Conservation (phyloP, 2,329 filamentous ascomycete species). For the Akanthomyces uredinophilus region DNA sequence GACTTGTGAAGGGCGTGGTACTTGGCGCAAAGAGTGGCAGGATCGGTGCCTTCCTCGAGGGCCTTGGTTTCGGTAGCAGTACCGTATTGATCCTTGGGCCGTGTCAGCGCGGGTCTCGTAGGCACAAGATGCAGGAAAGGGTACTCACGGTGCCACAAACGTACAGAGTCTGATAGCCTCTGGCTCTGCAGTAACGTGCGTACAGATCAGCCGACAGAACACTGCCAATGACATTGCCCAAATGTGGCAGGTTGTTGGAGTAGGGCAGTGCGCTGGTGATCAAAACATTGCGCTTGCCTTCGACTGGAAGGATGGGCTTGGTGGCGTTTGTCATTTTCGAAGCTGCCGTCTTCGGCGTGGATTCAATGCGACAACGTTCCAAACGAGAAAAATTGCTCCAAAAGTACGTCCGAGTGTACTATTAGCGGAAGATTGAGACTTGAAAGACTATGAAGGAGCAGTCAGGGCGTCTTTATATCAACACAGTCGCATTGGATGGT, state of each 20-base stretch:
- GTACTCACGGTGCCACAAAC: constrained; percentile 61
- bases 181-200: constrained; percentile 72
- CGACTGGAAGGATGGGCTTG: constrained; percentile 54
- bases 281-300: constrained; percentile 79
- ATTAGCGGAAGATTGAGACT: neutral
- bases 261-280: constrained; percentile 91
- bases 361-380: neutral
- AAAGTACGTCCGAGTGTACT: neutral
- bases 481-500: constrained; percentile 4
- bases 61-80: constrained; percentile 96
- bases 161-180: constrained; percentile 74
- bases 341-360: constrained; percentile 3
- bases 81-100: constrained; percentile 74
- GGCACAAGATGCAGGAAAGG: neutral
- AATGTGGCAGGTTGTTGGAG: constrained; percentile 68
- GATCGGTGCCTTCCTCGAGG: constrained; percentile 77
- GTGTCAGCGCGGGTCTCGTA: neutral
- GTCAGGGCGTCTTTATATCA: neutral
- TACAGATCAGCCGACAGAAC: constrained; percentile 88
- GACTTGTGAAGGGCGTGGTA: constrained; percentile 87
- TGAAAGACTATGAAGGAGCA: neutral
- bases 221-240: constrained; percentile 84
- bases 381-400: neutral
- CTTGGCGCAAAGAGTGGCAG: constrained; percentile 82
- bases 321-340: constrained; percentile 12